Base-by-base conservation (phyloP, 495 filamentous ascomycete species). In the Penicillium argentinense region DNA sequence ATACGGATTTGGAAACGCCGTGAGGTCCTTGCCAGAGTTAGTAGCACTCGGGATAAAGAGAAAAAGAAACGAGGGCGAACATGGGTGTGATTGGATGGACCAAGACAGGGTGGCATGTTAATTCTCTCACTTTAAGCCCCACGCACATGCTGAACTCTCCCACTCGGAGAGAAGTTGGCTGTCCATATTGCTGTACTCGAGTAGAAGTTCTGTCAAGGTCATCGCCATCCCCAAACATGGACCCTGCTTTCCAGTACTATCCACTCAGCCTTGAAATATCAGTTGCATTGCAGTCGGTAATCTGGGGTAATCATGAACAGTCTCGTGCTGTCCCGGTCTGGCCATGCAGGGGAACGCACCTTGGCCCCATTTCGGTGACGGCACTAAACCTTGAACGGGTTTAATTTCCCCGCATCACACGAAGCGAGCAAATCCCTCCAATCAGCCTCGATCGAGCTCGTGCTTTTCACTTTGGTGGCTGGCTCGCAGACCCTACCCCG, bases 341-440 rank as follows among this genome's bases (percentile, higher is more conserved):
- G n/a, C n/a, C n/a, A n/a, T n/a, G n/a, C n/a, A n/a, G n/a, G 29
- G 29, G 19, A 23, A 22, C 9, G 22, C 25, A 7, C 13, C 28
- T 23, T 33, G 14, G 14, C 27, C 4, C 27, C 11, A n/a, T 36
- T 16, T 8, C n/a, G 16, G 34, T 28, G 9, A 19, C 26, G 32
- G 18, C 34, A 39, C 32, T 39, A 47, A 39, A 14, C 16, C 30
- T 47, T n/a, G n/a, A n/a, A n/a, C n/a, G n/a, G n/a, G 16, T 39
- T 36, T 39, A 30, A 40, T 48, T 48, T 41, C 45, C 45, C 45
- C 45, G 37, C 45, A 22, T 41, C 26, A 36, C 13, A 32, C 21
- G 16, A 39, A 40, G 8, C 21, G 24, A 41, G 26, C 5, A n/a
- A 17, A 27, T 9, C 26, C 23, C 33, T 21, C 33, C 33, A 36